Base-by-base conservation (phyloP, 2,329 filamentous ascomycete species). In the Phaeomoniella chlamydospora region DNA sequence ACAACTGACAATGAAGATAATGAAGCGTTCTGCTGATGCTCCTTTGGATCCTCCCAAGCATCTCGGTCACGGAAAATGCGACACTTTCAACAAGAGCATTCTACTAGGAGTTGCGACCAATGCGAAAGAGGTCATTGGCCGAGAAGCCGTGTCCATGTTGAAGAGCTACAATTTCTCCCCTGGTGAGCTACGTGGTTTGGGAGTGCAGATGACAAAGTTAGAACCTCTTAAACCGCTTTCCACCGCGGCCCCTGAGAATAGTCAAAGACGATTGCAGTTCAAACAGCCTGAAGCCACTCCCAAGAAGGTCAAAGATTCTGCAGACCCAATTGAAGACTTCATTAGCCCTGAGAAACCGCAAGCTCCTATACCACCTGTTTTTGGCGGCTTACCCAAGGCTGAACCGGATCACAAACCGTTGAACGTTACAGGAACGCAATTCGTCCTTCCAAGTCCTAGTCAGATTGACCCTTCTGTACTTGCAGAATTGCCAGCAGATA, bases 61-160 rank as follows among this genome's bases (percentile, higher is more conserved):
- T 57, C 67, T 98, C 1, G 90, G 90, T 0, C 90, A 96, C 56
- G 90, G 90, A 2, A 88, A 86, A 57, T 98, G 90, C 50, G 90
- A 98, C 51, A 82, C 77, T 0, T 92, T 87, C 63, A 96, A 85
- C 62, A 96, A 92, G 56, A 93, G 85, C 47, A 57, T 80, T 5
- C 55, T 76, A 2, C 78, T 98, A 41, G 87, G 88, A 1, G 74
- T 94, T 12, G 77, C 87, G 3, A 96, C 88, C 0, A 80, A 92
- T 51, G 70, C 75, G 35, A 69, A 72, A 17, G 73, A 80, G 17
- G 56, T 72, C 1, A 69, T 96, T 29, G 76, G 76, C 0, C 86
- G 80, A 50, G 87, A 96, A 55, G 82, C 86, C 0, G 65, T 94
- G n/a, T 77, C 79, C 0, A 80, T 94, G 35, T 59, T 98, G 37